Conservation (phyloP, 2,329 filamentous ascomycete genomes). For the Botrytis paeoniae region DNA sequence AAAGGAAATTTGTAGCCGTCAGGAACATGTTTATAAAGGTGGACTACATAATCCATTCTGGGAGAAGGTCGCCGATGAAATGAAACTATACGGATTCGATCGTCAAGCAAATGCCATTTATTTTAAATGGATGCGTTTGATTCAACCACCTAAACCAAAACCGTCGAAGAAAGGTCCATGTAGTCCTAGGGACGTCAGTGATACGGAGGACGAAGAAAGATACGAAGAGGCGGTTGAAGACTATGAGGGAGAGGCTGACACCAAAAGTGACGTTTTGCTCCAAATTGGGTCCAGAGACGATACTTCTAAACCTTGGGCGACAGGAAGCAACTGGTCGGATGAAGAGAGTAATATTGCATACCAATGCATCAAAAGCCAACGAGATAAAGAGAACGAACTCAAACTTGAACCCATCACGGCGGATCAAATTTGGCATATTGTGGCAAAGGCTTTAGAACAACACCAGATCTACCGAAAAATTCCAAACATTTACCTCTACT, state of each 20-base stretch:
- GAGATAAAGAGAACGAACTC: neutral
- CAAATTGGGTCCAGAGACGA: neutral
- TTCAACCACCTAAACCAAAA: no score
- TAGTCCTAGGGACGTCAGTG: neutral
- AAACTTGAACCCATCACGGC: neutral
- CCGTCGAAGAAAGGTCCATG: neutral
- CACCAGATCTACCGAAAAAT: neutral
- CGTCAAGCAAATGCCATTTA: neutral
- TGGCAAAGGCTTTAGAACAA: neutral
- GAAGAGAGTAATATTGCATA: constrained; percentile 5
- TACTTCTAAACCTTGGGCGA: neutral
- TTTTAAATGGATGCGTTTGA: neutral
- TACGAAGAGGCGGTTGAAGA: neutral
- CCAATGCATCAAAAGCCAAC: constrained; percentile 5
- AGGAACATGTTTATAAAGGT: neutral
- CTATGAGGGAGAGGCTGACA: neutral
- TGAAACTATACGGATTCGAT: neutral
- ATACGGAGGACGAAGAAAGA: neutral
- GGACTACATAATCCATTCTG: neutral
- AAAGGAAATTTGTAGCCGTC: neutral
- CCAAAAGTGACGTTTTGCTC: neutral
- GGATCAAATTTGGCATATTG: neutral
- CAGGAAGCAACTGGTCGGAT: constrained; percentile 6
- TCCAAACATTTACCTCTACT: neutral
- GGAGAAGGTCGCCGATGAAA: neutral